phyloP scores from a whole-genome alignment of 257 asterid genomes.

The Hygrophila difformis region DNA sequence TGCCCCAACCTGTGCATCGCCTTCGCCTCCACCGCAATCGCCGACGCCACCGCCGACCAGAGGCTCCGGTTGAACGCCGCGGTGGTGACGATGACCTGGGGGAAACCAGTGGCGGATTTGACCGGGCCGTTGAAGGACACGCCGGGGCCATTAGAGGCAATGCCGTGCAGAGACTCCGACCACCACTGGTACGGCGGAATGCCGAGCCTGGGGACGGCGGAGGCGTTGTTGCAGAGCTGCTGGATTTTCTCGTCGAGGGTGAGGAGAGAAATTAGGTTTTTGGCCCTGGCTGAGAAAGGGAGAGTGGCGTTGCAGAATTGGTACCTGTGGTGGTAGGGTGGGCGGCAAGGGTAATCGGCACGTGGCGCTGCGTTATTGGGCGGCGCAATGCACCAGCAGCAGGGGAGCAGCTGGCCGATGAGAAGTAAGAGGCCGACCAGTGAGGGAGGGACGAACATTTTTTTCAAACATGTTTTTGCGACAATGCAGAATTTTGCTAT shows the following conservation, averaged over 20 bases:
- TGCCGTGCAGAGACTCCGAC: conserved; percentile 95
- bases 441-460: too few relatives aligned
- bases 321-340: conserved; percentile 37
- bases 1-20: conserved; percentile 75
- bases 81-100: conserved; percentile 73
- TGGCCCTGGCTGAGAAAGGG: conserved; percentile 43
- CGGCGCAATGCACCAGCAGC: too few relatives aligned
- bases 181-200: conserved; percentile 84
- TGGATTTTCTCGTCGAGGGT: conserved; percentile 64
- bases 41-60: conserved; percentile 55
- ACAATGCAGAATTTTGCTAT: too few relatives aligned
- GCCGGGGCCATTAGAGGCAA: conserved; percentile 80
- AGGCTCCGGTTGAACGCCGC: conserved; percentile 67
- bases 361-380: too few relatives aligned
- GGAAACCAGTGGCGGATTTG: conserved; percentile 62
- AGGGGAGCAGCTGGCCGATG: too few relatives aligned
- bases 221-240: conserved; percentile 57
- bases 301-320: conserved; percentile 61
- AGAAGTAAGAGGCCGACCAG: too few relatives aligned
- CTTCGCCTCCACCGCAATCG: conserved; percentile 66
- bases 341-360: conserved; percentile 62
- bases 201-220: conserved; percentile 56
- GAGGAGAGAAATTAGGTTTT: conserved; percentile 53
- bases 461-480: too few relatives aligned
- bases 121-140: conserved; percentile 55